Conservation (phyloP, 176 grass and related monocot genomes). For the Musa itinerans region DNA sequence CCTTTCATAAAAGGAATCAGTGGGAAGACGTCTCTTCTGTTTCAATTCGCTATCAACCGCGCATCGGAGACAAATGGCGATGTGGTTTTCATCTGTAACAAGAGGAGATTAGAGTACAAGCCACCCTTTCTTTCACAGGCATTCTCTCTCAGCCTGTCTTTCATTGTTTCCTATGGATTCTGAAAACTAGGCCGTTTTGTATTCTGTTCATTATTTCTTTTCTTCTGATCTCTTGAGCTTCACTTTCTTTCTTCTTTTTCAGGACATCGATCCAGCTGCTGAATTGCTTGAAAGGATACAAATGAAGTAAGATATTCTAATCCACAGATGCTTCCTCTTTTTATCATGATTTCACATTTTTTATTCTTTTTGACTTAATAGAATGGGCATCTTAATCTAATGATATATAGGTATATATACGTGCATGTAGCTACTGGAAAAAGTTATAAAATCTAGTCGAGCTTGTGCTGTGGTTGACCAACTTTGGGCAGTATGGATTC, state of each 20-base stretch:
- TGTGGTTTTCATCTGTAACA: conserved; percentile 90
- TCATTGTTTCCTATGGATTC: neutral
- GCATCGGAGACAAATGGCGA: conserved; percentile 35
- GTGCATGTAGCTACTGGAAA: neutral
- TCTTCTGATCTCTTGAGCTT: conserved; percentile 1
- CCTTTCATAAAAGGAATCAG: conserved; percentile 25
- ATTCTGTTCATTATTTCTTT: neutral
- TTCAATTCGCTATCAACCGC: conserved; percentile 80
- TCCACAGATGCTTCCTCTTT: neutral
- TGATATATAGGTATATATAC: too few relatives aligned
- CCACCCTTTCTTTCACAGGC: conserved; percentile 75
- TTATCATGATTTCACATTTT: too few relatives aligned
- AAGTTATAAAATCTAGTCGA: neutral
- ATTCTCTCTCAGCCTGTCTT: neutral
- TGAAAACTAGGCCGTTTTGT: neutral
- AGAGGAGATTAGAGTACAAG: conserved; percentile 58
- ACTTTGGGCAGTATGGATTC: neutral
- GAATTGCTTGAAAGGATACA: conserved; percentile 52
- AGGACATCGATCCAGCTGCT: conserved; percentile 53
- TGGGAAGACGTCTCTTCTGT: conserved; percentile 85
- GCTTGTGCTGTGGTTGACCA: neutral
- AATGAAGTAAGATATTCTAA: conserved; percentile 60
- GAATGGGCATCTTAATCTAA: too few relatives aligned
- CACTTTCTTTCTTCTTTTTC: conserved; percentile 28
- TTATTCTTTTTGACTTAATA: too few relatives aligned